Base-by-base conservation (phyloP, 768 basidiomycete genomes). In the Aureoboletus auriporus region DNA sequence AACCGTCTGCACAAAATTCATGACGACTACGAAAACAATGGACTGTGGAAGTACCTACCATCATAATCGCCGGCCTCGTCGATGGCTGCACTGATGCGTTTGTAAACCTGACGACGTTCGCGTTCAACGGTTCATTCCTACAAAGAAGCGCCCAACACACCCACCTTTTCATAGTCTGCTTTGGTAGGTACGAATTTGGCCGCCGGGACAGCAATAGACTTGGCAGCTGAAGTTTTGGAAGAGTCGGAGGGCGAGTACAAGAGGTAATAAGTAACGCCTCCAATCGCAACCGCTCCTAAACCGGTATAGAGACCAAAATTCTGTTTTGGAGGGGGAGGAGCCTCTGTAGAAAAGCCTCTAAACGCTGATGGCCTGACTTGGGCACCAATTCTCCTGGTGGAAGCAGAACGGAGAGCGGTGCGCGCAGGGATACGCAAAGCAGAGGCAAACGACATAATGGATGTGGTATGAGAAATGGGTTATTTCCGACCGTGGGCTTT, bases 161-260 rank as follows among this genome's bases (percentile, higher is more conserved):
- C 8, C 29, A 84, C 88, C 80, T 95, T 93, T 67, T 91, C 87
- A 65, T 94, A 96, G 62, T 96, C 94, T 44, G 83, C 83, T 71
- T 86, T 82, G 34, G 82, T 76, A 17, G 89, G 87, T 11, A 78
- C 77, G 65, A 92, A 84, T 51, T 87, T 86, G 36, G 79, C 72
- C 30, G 75, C 80, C 64, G 84, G 89, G 12, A 75, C 76, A 20
- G 72, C 60, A 12, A 76, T 80, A 7, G 84, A 80, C 63, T 82
- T 87, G 47, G 77, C 62, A 14, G 79, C 75, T 36, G 81, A 77
- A 23, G 69, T 69, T 12, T 73, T 75, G 5, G 75, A 72, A 9
- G 75, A 64, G 42, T 80, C 76, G 29, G 70, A 63, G 16, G 67
- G 57, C 29, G 73, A 75, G 49, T 71, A 69, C 67, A 74, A 79